Conservation (phyloP, 2,329 filamentous ascomycete genomes). For the Parastagonospora nodorum region DNA sequence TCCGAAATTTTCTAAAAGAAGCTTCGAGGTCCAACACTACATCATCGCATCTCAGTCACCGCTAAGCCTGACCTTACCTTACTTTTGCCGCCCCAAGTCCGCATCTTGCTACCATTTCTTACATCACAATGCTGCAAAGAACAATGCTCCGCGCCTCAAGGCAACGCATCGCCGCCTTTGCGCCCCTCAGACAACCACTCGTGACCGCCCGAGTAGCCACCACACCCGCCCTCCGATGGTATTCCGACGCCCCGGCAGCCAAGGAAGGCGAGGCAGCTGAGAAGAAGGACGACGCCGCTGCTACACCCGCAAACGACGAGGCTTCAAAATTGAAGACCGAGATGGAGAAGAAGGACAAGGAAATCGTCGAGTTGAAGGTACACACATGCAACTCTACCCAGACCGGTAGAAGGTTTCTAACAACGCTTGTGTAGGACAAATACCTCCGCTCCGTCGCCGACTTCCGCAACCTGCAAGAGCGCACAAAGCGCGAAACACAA, state of each 20-base stretch:
- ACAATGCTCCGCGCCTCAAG: slow-evolving; percentile 54
- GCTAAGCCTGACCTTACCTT: neutral
- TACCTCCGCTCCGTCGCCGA: slow-evolving; percentile 93
- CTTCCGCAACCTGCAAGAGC: slow-evolving; percentile 96
- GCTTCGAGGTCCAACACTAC: slow-evolving; percentile 9
- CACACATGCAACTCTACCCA: slow-evolving; percentile 5
- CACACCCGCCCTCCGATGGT: slow-evolving; percentile 48
- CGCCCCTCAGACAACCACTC: slow-evolving; percentile 38
- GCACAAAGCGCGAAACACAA: slow-evolving; percentile 88
- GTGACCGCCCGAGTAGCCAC: slow-evolving; percentile 37
- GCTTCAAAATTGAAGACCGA: slow-evolving; percentile 61
- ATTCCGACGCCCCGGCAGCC: slow-evolving; percentile 53
- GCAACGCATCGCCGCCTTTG: slow-evolving; percentile 49
- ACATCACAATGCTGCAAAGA: slow-evolving; percentile 56
- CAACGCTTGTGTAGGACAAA: slow-evolving; percentile 70
- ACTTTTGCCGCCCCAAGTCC: neutral
- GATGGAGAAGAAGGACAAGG: slow-evolving; percentile 73
- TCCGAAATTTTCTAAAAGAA: slow-evolving; percentile 26
- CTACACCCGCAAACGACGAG: slow-evolving; percentile 24
- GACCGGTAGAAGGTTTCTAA: neutral
- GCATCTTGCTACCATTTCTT: slow-evolving; percentile 6
- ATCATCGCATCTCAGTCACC: slow-evolving; percentile 17
- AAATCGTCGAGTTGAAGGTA: slow-evolving; percentile 86
- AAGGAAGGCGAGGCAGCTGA: slow-evolving; percentile 48
- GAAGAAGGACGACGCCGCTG: slow-evolving; percentile 54